These are phyloP conservation scores for Euphorbia peplus DNA, from an alignment of 345 rosid genomes.

Conservation along the genomic window DNA sequence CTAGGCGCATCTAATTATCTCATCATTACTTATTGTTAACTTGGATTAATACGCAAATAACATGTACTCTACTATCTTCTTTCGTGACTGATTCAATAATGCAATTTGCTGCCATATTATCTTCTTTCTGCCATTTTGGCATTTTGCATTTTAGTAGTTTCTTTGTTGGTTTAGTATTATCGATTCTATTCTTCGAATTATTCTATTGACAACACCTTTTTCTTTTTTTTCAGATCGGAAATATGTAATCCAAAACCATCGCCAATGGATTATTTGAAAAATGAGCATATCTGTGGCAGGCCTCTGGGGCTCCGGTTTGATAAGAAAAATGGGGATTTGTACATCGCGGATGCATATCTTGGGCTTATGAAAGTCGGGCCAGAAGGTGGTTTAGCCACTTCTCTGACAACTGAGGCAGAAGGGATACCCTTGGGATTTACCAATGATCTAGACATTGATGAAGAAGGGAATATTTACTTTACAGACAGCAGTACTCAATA, in stretches of 20 bases:
- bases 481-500: slow-evolving; percentile 82
- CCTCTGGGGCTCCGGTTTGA: slow-evolving; percentile 88
- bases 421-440: slow-evolving; percentile 75
- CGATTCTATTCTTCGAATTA: background rate
- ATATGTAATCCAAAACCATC: slow-evolving; percentile 71
- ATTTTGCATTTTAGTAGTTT: background rate
- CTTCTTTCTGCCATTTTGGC: background rate
- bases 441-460: slow-evolving; percentile 88
- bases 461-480: slow-evolving; percentile 78
- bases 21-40: background rate
- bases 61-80: background rate
- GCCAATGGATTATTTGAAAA: slow-evolving; percentile 52
- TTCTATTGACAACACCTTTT: background rate
- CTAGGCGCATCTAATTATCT: too few relatives aligned
- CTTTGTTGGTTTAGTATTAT: too few relatives aligned
- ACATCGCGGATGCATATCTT: slow-evolving; percentile 89
- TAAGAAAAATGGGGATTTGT: slow-evolving; percentile 74
- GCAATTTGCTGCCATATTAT: background rate
- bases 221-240: slow-evolving; percentile 48
- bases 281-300: slow-evolving; percentile 94
- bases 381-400: slow-evolving; percentile 78
- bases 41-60: background rate
- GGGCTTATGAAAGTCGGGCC: slow-evolving; percentile 93
- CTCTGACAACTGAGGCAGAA: slow-evolving; percentile 71
- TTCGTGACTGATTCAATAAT: too few relatives aligned